Conservation (phyloP, 2,329 filamentous ascomycete genomes). For the Zymoseptoria brevis region DNA sequence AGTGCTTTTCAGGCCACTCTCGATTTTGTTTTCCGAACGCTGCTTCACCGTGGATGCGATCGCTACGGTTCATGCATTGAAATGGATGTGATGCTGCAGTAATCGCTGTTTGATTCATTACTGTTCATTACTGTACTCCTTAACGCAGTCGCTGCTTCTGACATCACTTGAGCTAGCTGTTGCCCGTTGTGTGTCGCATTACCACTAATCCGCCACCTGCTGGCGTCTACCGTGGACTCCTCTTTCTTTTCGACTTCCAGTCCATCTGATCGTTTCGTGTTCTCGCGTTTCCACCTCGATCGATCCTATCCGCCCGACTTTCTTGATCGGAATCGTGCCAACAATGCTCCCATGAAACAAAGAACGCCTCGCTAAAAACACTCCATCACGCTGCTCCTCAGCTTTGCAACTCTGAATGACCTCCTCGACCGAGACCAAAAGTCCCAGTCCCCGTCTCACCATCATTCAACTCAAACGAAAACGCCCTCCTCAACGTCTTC, state of each 20-base stretch:
- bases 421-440: not conserved
- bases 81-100: not conserved
- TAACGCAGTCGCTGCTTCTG: not conserved
- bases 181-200: not conserved
- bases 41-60: not conserved
- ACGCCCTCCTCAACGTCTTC: conserved; percentile 12
- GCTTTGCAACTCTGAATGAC: not conserved
- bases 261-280: not conserved
- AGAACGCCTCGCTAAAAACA: not conserved
- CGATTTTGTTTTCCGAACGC: not conserved
- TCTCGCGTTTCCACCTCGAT: not conserved
- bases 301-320: not conserved
- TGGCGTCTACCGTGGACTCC: not conserved
- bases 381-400: not conserved
- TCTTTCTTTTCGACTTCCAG: not conserved
- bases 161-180: not conserved
- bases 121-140: not conserved
- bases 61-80: not conserved
- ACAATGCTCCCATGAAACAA: not conserved
- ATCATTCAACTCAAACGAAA: conserved; percentile 19
- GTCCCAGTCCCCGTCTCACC: conserved; percentile 5
- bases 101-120: not conserved
- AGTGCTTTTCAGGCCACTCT: not conserved
- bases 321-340: not conserved
- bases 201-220: not conserved